A percentile compares a stretch with the other conserved stretches of the same genome.
These are phyloP conservation scores for Umbelopsis sp. DNA, from an alignment of 192 early-diverging fungal genomes.

Conservation along the genomic window DNA sequence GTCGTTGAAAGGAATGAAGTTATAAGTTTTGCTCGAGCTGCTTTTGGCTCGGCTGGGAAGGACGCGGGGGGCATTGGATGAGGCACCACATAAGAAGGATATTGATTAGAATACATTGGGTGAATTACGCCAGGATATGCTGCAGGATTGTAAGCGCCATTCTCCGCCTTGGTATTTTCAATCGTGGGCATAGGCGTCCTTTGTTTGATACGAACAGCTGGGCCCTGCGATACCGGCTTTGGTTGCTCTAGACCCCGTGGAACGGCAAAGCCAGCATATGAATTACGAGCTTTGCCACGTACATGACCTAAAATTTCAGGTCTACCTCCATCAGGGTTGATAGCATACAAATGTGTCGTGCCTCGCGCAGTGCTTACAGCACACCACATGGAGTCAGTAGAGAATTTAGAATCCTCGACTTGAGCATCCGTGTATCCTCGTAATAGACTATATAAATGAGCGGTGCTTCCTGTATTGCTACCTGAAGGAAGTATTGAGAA, in stretches of 20 bases:
- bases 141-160: not conserved
- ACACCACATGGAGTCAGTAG: constrained; percentile 73
- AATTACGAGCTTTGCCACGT: constrained; percentile 29
- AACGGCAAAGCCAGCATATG: constrained; percentile 15
- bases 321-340: constrained; percentile 64
- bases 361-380: constrained; percentile 73
- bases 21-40: constrained; percentile 30
- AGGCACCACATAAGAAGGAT: constrained; percentile 14
- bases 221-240: constrained; percentile 25
- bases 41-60: not conserved
- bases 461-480: constrained; percentile 32
- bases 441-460: constrained; percentile 72
- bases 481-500: constrained; percentile 56
- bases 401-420: constrained; percentile 72
- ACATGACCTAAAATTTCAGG: constrained; percentile 62
- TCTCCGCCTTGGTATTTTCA: not conserved
- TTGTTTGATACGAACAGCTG: constrained; percentile 46
- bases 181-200: constrained; percentile 39
- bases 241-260: constrained; percentile 2
- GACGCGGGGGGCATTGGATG: not conserved
- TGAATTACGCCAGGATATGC: not conserved
- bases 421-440: constrained; percentile 78
- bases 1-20: constrained; percentile 33
- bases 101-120: constrained; percentile 7
- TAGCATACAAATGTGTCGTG: constrained; percentile 75